Evolutionary conservation across 208 protist genomes (phyloP).

Genomic region (Herpetomonas samuelpessoai): DNA sequence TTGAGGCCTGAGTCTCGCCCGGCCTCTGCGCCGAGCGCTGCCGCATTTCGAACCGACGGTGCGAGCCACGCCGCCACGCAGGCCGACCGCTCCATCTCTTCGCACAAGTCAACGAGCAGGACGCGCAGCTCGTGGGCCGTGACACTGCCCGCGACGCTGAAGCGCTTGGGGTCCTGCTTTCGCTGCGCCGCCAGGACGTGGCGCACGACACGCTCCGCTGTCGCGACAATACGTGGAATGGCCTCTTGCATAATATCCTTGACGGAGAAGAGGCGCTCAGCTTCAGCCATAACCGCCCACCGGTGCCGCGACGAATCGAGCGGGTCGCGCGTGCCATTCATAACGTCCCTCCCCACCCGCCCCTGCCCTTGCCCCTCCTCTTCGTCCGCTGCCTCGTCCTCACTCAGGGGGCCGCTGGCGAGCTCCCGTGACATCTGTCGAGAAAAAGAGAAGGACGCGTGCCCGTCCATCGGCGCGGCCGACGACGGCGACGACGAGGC

Average conservation of each 20-base stretch:
- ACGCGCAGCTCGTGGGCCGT: conserved; percentile 25
- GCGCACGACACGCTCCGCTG: conserved; percentile 30
- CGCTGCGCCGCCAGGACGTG: conserved; percentile 20
- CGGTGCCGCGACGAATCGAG: background rate
- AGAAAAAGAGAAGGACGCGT: conserved; percentile 18
- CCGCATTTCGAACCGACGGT: background rate
- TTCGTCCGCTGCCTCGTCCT: background rate
- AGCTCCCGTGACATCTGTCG: background rate
- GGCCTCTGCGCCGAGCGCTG: conserved; percentile 1
- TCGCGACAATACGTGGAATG: conserved; percentile 38
- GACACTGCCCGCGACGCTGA: conserved; percentile 44
- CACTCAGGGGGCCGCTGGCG: background rate
- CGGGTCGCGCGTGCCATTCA: background rate
- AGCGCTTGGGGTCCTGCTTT: conserved; percentile 36
- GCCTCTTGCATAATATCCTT: conserved; percentile 33
- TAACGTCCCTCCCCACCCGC: background rate
- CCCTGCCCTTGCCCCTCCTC: background rate
- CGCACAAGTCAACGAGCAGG: conserved; percentile 34
- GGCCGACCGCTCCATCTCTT: conserved; percentile 36
- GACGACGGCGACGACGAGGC: background rate
- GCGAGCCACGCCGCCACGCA: conserved; percentile 41
- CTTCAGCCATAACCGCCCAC: conserved; percentile 7
- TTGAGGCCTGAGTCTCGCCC: too few relatives aligned
- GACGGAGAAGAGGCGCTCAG: conserved; percentile 40
- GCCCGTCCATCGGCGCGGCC: conserved; percentile 18